These are phyloP conservation scores for Penicillium capsulatum DNA, from an alignment of 2,329 filamentous ascomycete genomes.

Conservation along the genomic window DNA sequence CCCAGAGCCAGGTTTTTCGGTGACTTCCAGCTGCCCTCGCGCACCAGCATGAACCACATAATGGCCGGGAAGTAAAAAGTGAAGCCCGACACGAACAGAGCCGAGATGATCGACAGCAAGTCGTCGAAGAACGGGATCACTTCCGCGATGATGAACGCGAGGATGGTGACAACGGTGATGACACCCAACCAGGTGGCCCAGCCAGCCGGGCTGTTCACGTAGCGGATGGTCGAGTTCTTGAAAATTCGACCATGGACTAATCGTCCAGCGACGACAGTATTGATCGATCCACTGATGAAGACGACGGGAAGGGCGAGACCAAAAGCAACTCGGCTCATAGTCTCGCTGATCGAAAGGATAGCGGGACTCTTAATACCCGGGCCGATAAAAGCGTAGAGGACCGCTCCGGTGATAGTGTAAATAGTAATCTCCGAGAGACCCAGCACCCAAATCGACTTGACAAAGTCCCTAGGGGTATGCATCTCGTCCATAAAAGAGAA, in stretches of 20 bases:
- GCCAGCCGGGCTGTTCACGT: background rate
- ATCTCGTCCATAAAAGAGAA: slow-evolving; percentile 33
- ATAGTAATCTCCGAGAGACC: background rate
- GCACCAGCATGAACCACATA: background rate
- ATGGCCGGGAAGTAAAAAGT: background rate
- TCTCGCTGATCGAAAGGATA: background rate
- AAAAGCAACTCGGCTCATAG: background rate
- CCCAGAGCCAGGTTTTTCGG: background rate
- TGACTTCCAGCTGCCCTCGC: background rate
- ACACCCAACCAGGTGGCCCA: background rate
- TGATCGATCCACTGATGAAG: slow-evolving; percentile 26
- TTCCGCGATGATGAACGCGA: background rate
- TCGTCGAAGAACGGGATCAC: slow-evolving; percentile 1
- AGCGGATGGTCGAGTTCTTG: background rate
- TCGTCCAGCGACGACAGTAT: background rate
- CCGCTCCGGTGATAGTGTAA: background rate
- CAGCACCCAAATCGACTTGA: background rate
- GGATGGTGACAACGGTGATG: background rate
- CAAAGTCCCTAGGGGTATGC: background rate
- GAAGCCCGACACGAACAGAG: background rate
- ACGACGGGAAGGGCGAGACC: slow-evolving; percentile 14
- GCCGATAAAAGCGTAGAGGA: background rate
- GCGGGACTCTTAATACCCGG: background rate
- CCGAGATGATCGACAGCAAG: background rate
- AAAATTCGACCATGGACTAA: background rate